phyloP scores from a whole-genome alignment of 140 eudicot species.

The Senecio squalidus region DNA sequence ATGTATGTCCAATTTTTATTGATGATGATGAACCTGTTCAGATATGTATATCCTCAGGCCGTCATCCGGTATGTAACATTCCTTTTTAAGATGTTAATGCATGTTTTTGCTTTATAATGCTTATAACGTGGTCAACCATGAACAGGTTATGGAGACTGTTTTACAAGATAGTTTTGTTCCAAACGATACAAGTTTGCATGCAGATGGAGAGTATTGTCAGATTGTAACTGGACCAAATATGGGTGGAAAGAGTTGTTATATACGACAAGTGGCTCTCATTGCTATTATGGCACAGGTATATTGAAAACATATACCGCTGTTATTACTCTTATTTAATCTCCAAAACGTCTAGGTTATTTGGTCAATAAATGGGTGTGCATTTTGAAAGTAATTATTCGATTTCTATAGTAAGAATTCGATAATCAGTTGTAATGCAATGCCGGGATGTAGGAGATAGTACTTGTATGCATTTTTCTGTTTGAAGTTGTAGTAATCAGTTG shows the following conservation, averaged over 20 bases:
- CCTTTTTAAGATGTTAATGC: not conserved
- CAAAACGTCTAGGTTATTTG: not conserved
- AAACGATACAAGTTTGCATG: slow-evolving; percentile 72
- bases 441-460: no score
- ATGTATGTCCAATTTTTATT: slow-evolving; percentile 70
- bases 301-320: not conserved
- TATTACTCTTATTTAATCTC: not conserved
- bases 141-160: slow-evolving; percentile 73
- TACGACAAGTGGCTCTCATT: slow-evolving; percentile 96
- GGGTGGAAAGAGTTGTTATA: slow-evolving; percentile 99
- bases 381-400: not conserved
- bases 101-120: not conserved
- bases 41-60: slow-evolving; percentile 70
- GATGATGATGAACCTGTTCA: slow-evolving; percentile 70
- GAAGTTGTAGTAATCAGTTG: not conserved
- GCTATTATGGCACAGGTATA: slow-evolving; percentile 91
- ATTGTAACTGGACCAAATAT: slow-evolving; percentile 95
- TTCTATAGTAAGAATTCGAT: not conserved
- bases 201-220: slow-evolving; percentile 71
- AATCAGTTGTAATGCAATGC: not conserved
- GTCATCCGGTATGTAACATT: slow-evolving; percentile 76
- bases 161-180: slow-evolving; percentile 79
- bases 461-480: not conserved
- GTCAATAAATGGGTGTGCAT: not conserved
- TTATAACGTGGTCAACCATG: slow-evolving; percentile 13